Percentiles rank a stretch among this genome's conserved stretches.
phyloP scores from a whole-genome alignment of 2,329 filamentous ascomycete species.

The Aspergillus aculeatus region DNA sequence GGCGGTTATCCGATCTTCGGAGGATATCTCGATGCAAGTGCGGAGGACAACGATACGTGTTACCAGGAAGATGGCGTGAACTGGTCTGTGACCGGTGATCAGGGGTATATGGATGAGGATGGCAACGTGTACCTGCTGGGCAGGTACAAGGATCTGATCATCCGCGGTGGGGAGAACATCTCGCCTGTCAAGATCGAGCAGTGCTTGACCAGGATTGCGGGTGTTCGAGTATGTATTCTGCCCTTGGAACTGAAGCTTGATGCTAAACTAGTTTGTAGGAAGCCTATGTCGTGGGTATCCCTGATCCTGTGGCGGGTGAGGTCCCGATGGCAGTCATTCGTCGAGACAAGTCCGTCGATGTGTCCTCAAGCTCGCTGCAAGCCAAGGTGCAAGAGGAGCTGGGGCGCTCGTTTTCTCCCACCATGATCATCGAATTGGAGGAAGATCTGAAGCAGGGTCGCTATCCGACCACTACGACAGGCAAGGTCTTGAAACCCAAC shows the following conservation, averaged over 20 bases:
- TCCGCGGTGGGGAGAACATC: constrained; percentile 11
- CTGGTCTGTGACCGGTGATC: constrained; percentile 6
- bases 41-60: neutral
- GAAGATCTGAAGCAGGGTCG: neutral
- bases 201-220: neutral
- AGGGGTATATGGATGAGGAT: constrained; percentile 1
- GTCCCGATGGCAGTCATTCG: constrained; percentile 2
- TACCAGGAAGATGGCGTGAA: constrained; percentile 1
- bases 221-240: neutral
- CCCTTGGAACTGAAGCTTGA: neutral
- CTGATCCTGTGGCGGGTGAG: constrained; percentile 7
- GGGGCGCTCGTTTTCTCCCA: neutral
- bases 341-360: neutral
- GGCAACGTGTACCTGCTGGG: constrained; percentile 5
- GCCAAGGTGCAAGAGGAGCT: neutral
- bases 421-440: constrained; percentile 1
- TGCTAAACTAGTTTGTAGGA: neutral
- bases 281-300: constrained; percentile 5
- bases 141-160: constrained; percentile 9
- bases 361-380: neutral
- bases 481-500: constrained; percentile 1
- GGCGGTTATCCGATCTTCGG: constrained; percentile 2
- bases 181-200: constrained; percentile 6
- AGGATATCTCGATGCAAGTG: constrained; percentile 4
- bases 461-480: constrained; percentile 2